Percentiles rank a stretch among this genome's conserved stretches.
Evolutionary conservation across 73 alveolate genomes (phyloP).

Genomic region (Halteria grandinella): DNA sequence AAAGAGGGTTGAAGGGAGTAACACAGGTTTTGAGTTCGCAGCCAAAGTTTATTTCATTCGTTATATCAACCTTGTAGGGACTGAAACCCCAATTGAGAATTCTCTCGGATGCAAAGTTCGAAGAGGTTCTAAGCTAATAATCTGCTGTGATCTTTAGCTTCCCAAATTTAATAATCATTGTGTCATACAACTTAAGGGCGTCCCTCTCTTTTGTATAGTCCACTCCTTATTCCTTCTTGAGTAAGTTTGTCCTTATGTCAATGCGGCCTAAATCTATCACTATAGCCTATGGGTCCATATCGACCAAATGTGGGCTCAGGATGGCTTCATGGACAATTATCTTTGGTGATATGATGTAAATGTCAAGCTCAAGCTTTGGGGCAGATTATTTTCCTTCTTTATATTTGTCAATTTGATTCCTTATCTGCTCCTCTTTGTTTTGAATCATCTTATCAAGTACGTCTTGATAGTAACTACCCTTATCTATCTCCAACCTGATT

Average conservation of each 20-base stretch:
- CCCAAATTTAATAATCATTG: constrained; percentile 16
- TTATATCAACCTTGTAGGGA: not conserved
- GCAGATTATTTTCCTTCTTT: constrained; percentile 28
- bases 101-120: not conserved
- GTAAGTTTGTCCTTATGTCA: not conserved
- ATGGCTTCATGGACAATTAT: constrained; percentile 3
- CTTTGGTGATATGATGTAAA: constrained; percentile 21
- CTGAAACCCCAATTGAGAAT: constrained; percentile 13
- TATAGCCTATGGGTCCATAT: not conserved
- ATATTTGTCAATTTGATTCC: not conserved
- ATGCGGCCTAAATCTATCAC: constrained; percentile 18
- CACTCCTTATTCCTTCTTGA: constrained; percentile 15
- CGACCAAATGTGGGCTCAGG: not conserved
- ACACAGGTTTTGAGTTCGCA: constrained; percentile 19
- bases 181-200: not conserved
- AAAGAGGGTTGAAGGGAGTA: constrained; percentile 5
- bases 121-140: not conserved
- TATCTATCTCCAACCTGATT: constrained; percentile 1
- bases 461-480: constrained; percentile 16
- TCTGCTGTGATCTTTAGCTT: not conserved
- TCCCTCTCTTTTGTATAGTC: not conserved
- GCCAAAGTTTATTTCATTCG: constrained; percentile 25
- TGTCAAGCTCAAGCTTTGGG: constrained; percentile 24
- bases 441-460: not conserved
- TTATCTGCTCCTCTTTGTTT: constrained; percentile 4